These are phyloP conservation scores for Botryobasidium botryosum DNA, from an alignment of 768 basidiomycete genomes.

Conservation along the genomic window DNA sequence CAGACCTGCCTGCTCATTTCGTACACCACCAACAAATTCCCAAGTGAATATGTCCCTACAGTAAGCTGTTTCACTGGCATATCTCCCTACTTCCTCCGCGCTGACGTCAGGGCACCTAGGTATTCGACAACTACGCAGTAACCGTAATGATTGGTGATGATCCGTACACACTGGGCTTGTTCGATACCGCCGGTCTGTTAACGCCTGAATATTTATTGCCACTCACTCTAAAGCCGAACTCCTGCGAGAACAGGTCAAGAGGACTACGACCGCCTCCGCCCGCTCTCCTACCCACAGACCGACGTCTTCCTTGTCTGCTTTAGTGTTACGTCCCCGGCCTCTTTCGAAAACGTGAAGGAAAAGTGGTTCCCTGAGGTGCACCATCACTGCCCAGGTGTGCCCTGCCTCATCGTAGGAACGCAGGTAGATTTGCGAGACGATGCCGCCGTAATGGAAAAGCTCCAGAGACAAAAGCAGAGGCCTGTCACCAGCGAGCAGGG, in stretches of 20 bases:
- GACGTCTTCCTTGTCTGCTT: conserved; percentile 99
- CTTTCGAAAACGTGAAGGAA: conserved; percentile 99
- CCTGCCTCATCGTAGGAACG: conserved; percentile 97
- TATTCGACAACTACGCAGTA: conserved; percentile 95
- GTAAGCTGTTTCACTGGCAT: conserved; percentile 32
- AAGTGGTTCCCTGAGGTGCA: conserved; percentile 99
- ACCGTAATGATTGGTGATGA: conserved; percentile 99
- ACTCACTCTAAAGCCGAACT: neutral
- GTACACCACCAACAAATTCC: conserved; percentile 96
- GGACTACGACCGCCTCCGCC: conserved; percentile 98
- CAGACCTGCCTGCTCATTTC: conserved; percentile 95
- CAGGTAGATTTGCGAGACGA: conserved; percentile 97
- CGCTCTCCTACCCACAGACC: conserved; percentile 98
- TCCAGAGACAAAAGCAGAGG: conserved; percentile 89
- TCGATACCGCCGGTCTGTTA: conserved; percentile 93
- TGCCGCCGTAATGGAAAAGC: conserved; percentile 81
- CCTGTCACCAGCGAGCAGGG: conserved; percentile 80
- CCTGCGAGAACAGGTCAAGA: conserved; percentile 59
- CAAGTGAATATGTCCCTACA: conserved; percentile 97
- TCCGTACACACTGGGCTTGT: conserved; percentile 93
- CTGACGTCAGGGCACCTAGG: conserved; percentile 26
- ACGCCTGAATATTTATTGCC: neutral
- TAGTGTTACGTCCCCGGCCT: conserved; percentile 94
- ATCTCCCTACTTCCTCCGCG: conserved; percentile 17
- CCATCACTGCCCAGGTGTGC: conserved; percentile 98